Conservation (phyloP, 2,329 filamentous ascomycete genomes). For the Periconia macrospinosa region DNA sequence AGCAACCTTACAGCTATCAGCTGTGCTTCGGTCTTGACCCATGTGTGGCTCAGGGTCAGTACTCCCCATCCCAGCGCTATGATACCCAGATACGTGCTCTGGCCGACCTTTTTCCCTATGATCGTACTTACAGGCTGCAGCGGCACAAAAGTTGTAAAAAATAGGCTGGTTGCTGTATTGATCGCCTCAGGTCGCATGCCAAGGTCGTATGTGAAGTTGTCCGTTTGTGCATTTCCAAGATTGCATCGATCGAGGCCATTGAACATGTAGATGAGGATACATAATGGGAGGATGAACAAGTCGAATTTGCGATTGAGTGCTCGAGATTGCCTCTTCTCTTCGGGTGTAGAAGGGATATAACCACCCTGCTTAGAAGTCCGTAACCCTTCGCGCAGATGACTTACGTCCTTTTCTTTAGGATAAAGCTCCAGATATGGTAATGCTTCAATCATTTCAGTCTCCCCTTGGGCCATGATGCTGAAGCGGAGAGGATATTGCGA, state of each 20-base stretch:
- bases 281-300: constrained; percentile 21
- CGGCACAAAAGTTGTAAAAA: constrained; percentile 27
- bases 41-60: constrained; percentile 25
- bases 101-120: constrained; percentile 21
- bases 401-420: constrained; percentile 4
- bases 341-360: constrained; percentile 4
- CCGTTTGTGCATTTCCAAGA: constrained; percentile 29
- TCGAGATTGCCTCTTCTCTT: constrained; percentile 4
- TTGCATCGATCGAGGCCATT: constrained; percentile 28
- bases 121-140: constrained; percentile 24
- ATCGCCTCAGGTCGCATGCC: constrained; percentile 22
- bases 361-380: constrained; percentile 9
- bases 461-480: too few relatives aligned
- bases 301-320: constrained; percentile 24
- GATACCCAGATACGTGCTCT: constrained; percentile 11
- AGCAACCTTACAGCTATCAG: constrained; percentile 24
- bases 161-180: constrained; percentile 27
- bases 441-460: constrained; percentile 1
- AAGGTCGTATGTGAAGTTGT: constrained; percentile 26
- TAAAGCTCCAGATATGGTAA: background rate
- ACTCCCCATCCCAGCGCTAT: constrained; percentile 23
- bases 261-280: constrained; percentile 24
- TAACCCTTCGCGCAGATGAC: constrained; percentile 3
- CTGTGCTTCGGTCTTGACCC: constrained; percentile 17
- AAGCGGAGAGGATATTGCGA: too few relatives aligned